These are phyloP conservation scores for Ustilago shanxiensis DNA, from an alignment of 1,284 basidiomycete species.

Conservation along the genomic window DNA sequence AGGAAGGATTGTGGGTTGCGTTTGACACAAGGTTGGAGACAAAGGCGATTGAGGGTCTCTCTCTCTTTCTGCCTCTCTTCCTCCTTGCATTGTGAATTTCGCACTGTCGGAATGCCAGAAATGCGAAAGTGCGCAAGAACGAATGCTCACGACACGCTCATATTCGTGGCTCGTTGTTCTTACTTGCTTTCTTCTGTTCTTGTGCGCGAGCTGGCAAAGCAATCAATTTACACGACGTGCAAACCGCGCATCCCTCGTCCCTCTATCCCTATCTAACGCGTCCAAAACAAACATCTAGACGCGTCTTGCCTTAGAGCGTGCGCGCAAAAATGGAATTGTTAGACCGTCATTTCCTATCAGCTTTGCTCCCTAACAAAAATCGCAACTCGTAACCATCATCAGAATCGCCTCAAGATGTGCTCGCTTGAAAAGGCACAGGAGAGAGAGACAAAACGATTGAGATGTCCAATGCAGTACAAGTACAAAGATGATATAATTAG, in stretches of 20 bases:
- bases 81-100: not conserved
- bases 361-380: no score
- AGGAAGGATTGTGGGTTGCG: not conserved
- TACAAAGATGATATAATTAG: no score
- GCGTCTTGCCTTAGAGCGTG: not conserved
- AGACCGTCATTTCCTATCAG: not conserved
- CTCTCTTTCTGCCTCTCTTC: no score
- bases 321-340: not conserved
- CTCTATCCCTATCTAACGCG: constrained; percentile 1
- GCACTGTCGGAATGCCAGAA: not conserved
- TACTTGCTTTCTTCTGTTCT: not conserved
- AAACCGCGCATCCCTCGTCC: not conserved
- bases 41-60: no score
- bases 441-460: no score
- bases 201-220: not conserved
- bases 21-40: no score
- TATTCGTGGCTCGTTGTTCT: not conserved
- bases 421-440: no score
- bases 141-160: not conserved
- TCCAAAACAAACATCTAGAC: not conserved
- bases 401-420: no score
- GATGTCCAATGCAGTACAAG: no score
- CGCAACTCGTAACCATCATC: no score
- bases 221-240: constrained; percentile 39
- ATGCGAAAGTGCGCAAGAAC: no score